Evolutionary conservation across 2,329 filamentous ascomycete species (phyloP).

Genomic region (Ophiocordyceps unilateralis): DNA sequence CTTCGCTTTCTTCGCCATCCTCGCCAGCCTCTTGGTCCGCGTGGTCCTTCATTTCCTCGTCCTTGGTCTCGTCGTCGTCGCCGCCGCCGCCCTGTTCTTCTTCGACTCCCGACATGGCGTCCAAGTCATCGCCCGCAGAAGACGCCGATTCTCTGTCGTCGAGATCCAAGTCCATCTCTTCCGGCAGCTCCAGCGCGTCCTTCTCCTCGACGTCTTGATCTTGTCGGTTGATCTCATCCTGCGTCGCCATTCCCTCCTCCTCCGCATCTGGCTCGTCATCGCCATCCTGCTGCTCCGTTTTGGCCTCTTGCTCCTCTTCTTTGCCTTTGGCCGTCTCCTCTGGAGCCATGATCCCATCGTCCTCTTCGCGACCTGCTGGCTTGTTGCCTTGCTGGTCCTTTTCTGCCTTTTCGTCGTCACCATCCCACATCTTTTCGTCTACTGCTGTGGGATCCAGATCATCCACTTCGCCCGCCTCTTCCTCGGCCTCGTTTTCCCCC

Average conservation of each 20-base stretch:
- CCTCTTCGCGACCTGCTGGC: conserved; percentile 49
- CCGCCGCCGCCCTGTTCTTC: conserved; percentile 20
- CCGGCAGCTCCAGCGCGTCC: conserved; percentile 66
- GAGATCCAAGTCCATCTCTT: conserved; percentile 74
- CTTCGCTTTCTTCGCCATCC: conserved; percentile 41
- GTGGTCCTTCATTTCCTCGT: conserved; percentile 19
- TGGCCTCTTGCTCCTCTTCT: conserved; percentile 20
- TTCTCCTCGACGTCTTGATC: conserved; percentile 68
- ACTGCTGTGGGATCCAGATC: conserved; percentile 78
- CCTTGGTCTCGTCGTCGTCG: conserved; percentile 19
- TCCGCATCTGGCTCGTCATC: conserved; percentile 29
- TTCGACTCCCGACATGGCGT: conserved; percentile 37
- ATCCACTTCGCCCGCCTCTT: conserved; percentile 80
- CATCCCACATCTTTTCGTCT: conserved; percentile 99
- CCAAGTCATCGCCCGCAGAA: conserved; percentile 38
- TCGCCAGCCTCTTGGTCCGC: conserved; percentile 34
- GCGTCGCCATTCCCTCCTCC: conserved; percentile 36
- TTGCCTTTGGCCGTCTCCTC: conserved; percentile 40
- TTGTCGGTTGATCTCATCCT: conserved; percentile 40
- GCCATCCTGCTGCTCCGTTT: conserved; percentile 18
- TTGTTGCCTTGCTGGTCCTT: conserved; percentile 68
- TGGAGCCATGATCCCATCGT: conserved; percentile 40
- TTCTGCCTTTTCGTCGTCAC: conserved; percentile 61
- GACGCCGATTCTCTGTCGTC: conserved; percentile 46
- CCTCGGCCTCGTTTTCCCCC: conserved; percentile 62